Evolutionary conservation across 768 basidiomycete genomes (phyloP).

Genomic region (Pisolithus sp.): DNA sequence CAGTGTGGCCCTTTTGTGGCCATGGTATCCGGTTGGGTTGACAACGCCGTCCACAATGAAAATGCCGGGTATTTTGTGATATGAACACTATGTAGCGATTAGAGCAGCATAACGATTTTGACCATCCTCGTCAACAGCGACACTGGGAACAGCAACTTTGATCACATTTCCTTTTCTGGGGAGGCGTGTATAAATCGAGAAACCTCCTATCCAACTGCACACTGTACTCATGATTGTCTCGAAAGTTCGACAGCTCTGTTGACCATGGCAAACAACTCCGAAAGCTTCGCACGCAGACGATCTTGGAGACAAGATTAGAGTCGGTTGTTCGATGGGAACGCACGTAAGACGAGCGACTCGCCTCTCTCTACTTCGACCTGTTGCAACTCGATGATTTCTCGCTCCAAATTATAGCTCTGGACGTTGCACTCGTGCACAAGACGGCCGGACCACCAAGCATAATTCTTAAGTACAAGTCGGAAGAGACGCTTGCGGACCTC

Average conservation of each 20-base stretch:
- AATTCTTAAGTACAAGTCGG: constrained; percentile 6
- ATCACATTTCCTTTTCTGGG: constrained; percentile 25
- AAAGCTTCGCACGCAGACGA: constrained; percentile 15
- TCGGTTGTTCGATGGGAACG: constrained; percentile 8
- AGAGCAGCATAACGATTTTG: constrained; percentile 3
- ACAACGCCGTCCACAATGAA: background rate
- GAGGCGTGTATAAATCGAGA: no score
- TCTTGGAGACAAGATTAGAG: constrained; percentile 10
- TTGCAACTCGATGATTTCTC: constrained; percentile 15
- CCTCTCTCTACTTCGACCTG: constrained; percentile 25
- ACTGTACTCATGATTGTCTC: background rate
- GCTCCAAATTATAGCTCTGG: constrained; percentile 8
- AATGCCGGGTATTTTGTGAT: constrained; percentile 7
- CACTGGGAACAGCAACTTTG: constrained; percentile 1
- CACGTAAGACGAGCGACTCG: constrained; percentile 15
- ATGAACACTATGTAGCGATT: background rate
- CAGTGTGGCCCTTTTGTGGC: constrained; percentile 66
- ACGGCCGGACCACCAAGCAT: constrained; percentile 25
- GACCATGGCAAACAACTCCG: constrained; percentile 22
- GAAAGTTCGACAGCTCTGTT: constrained; percentile 22
- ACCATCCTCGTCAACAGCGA: background rate
- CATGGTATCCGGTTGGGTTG: constrained; percentile 31
- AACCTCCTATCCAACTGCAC: background rate
- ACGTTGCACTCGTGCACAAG: constrained; percentile 12
- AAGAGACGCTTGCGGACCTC: constrained; percentile 20